Conservation (phyloP, 1,284 basidiomycete species). For the Ustilago nuda region DNA sequence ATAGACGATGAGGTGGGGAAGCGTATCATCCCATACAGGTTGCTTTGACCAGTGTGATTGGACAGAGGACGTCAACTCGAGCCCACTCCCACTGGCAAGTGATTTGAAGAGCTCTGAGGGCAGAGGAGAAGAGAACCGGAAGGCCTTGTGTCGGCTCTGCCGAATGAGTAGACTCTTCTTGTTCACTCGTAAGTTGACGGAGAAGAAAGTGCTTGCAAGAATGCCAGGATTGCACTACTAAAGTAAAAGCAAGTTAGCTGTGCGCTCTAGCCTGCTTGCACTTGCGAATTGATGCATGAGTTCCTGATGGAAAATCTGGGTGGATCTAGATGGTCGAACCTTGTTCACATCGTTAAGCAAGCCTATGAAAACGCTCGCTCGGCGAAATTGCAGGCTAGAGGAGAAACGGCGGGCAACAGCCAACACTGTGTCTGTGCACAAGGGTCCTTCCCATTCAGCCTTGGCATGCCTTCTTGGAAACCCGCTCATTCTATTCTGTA, state of each 20-base stretch:
- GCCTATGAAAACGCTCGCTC: neutral
- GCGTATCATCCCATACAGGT: neutral
- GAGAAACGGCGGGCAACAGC: neutral
- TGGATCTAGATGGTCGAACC: conserved; percentile 31
- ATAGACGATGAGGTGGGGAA: neutral
- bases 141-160: neutral
- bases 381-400: neutral
- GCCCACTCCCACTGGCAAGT: neutral
- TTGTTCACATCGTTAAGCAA: conserved; percentile 11
- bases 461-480: neutral
- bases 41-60: conserved; percentile 1
- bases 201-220: too few species aligned
- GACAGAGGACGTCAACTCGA: neutral
- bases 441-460: neutral
- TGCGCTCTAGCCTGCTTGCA: too few species aligned
- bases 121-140: too few species aligned
- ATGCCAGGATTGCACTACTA: neutral
- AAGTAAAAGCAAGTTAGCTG: neutral
- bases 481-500: neutral
- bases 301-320: neutral
- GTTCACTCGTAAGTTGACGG: too few species aligned
- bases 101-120: neutral
- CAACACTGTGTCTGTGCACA: neutral
- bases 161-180: neutral
- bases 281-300: conserved; percentile 4